Evolutionary conservation across 768 basidiomycete species (phyloP), one percentile per base, ranked within the genome.

Genomic region (Dictyophora rubrovolvata): DNA sequence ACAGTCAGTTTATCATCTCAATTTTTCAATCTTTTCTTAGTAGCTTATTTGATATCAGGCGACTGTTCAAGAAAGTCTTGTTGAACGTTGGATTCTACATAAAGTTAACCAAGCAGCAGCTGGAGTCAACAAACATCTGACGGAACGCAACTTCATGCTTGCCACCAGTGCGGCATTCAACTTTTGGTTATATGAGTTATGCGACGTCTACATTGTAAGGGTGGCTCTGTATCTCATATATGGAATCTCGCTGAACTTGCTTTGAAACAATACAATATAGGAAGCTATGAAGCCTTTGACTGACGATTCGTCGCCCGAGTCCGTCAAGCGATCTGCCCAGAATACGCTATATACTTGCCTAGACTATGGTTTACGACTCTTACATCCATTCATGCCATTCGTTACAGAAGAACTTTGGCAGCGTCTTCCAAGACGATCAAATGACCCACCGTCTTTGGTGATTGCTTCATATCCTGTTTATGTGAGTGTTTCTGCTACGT

Each of bases 371-470:
- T 77, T 99, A 55, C 84, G 87, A 18, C 77, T 99, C 1, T 77
- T 98, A 0, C 96, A 98, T 70, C 96, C 96, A 0, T 93, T 98
- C 75, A 99, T 98, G 96, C 96, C 96, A 0, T 99, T 89, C 71
- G 90, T 99, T 34, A 97, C 96, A 4, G 96, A 99, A 73, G 96
- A 98, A 70, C 75, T 99, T 11, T 99, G 96, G 96, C 96, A 99
- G 70, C 83, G 96, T 28, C 76, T 99, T 1, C 93, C 94, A 0
- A 78, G 94, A 17, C 77, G 93, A 61, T 83, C 86, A 1, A 86
- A 85, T 46, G 93, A 97, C 68, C 63, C 78, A 9, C 82, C 85
- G 7, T 92, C 92, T 0, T 93, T 99, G 69, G 94, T 94, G 90
- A 72, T 98, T 18, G 79, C 93, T 0, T 73, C 79, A 33, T 98